Percentiles rank a stretch among this genome's conserved stretches.
phyloP scores from a whole-genome alignment of 169 alveolate genomes.

The Eimeria brunetti region DNA sequence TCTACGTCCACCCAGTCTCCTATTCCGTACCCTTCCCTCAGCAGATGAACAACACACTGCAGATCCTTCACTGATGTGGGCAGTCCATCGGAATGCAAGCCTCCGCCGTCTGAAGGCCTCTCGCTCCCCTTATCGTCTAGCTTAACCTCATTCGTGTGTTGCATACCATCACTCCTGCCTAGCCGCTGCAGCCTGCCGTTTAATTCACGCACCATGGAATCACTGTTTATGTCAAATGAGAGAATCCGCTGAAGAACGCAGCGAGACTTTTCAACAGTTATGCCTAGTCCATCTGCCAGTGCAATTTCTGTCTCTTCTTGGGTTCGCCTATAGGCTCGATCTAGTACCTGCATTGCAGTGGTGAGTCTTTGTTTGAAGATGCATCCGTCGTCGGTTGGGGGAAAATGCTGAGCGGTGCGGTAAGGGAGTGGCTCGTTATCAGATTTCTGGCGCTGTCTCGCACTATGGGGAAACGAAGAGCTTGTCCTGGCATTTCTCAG shows the following conservation, averaged over 20 bases:
- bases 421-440: not conserved
- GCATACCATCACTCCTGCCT: not conserved
- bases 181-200: slow-evolving; percentile 6
- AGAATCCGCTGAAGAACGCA: slow-evolving; percentile 21
- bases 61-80: slow-evolving; percentile 36
- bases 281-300: slow-evolving; percentile 16
- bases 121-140: not conserved
- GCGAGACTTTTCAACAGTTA: slow-evolving; percentile 5
- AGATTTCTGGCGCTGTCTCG: not conserved
- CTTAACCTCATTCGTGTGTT: not conserved
- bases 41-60: slow-evolving; percentile 16
- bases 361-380: slow-evolving; percentile 4
- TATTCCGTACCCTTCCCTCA: slow-evolving; percentile 37
- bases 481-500: not conserved
- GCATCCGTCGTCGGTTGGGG: not conserved
- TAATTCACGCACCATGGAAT: slow-evolving; percentile 34
- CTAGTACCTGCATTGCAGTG: slow-evolving; percentile 53
- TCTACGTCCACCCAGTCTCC: slow-evolving; percentile 72
- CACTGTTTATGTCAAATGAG: slow-evolving; percentile 39
- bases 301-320: slow-evolving; percentile 38
- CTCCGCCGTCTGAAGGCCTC: not conserved
- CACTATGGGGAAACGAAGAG: not conserved
- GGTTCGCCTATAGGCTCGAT: slow-evolving; percentile 46
- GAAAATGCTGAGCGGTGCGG: not conserved
- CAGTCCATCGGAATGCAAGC: not conserved